Conservation (phyloP, 2,329 filamentous ascomycete genomes). For the Cercospora sesami region DNA sequence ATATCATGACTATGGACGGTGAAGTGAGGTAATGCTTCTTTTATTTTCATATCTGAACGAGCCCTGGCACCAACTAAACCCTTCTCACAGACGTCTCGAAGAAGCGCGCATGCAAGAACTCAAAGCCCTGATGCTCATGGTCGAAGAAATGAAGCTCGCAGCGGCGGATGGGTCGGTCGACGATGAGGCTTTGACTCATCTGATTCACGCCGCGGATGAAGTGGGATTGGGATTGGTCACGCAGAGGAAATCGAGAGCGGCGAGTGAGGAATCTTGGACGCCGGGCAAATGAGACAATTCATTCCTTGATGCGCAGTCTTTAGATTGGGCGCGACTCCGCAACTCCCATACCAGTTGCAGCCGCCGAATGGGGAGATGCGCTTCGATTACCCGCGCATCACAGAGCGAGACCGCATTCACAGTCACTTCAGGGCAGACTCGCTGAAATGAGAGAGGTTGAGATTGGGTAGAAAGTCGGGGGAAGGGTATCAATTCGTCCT, state of each 20-base stretch:
- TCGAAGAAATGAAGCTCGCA: constrained; percentile 17
- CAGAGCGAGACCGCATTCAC: not conserved
- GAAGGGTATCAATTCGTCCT: not conserved
- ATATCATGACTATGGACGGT: constrained; percentile 12
- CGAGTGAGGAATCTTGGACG: not conserved
- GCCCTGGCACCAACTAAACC: not conserved
- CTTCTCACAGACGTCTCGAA: constrained; percentile 15
- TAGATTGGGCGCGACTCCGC: not conserved
- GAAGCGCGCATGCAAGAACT: constrained; percentile 19
- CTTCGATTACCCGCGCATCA: not conserved
- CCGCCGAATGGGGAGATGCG: not conserved
- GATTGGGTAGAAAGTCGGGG: not conserved
- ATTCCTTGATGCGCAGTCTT: not conserved
- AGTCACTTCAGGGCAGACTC: not conserved
- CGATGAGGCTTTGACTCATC: constrained; percentile 7
- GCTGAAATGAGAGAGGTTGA: not conserved
- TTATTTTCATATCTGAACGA: not conserved
- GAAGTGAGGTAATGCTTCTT: constrained; percentile 10
- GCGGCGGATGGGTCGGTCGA: constrained; percentile 14
- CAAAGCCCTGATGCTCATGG: constrained; percentile 14
- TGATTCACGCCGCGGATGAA: constrained; percentile 20
- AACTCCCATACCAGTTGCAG: not conserved
- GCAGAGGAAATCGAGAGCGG: not conserved
- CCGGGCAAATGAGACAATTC: not conserved
- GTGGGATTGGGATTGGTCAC: constrained; percentile 14